A percentile compares a stretch with the other conserved stretches of the same genome.
These are phyloP conservation scores for Litsea cubeba DNA, from an alignment of 164 flowering plant genomes.

Conservation along the genomic window DNA sequence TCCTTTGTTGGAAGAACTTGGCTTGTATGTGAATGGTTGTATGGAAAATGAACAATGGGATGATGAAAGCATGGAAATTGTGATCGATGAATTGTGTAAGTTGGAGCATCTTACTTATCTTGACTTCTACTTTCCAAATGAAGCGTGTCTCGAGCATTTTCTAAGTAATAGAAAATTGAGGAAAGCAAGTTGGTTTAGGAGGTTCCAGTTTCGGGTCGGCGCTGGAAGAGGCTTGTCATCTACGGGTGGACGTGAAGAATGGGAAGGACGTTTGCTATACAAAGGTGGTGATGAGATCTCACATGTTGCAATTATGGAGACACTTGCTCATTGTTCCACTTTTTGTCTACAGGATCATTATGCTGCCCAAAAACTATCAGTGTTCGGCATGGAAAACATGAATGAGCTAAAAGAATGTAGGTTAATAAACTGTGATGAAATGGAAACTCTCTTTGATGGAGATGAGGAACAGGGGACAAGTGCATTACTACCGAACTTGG, in stretches of 20 bases:
- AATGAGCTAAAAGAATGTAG: conserved; percentile 5
- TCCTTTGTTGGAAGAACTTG: background rate
- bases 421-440: conserved; percentile 10
- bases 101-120: background rate
- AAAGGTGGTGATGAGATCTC: background rate
- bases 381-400: conserved; percentile 7
- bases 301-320: background rate
- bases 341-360: conserved; percentile 7
- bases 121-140: conserved; percentile 9
- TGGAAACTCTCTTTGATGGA: conserved; percentile 6
- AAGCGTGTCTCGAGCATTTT: conserved; percentile 2
- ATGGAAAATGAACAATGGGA: conserved; percentile 12
- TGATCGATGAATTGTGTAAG: conserved; percentile 2
- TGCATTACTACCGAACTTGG: background rate
- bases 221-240: background rate
- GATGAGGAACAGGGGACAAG: background rate
- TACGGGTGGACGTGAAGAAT: background rate
- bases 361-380: conserved; percentile 5
- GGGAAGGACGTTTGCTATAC: background rate
- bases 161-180: background rate
- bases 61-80: background rate
- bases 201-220: conserved; percentile 6
- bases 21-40: conserved; percentile 2
- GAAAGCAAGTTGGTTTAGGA: background rate
- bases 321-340: background rate